phyloP scores from a whole-genome alignment of 2,329 filamentous ascomycete species.

The Epichloe uncinata region DNA sequence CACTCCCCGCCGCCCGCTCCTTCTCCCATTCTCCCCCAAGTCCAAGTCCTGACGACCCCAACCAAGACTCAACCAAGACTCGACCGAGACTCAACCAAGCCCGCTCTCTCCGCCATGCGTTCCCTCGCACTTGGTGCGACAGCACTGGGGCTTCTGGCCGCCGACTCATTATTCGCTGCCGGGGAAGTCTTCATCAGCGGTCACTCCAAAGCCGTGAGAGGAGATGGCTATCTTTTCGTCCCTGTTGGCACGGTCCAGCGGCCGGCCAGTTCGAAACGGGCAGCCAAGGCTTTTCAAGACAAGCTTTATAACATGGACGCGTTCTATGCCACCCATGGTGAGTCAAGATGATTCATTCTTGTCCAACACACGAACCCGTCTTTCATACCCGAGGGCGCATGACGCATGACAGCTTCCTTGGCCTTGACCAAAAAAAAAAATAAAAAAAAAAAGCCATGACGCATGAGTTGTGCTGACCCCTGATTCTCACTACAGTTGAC shows the following conservation, averaged over 20 bases:
- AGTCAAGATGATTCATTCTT: conserved; percentile 6
- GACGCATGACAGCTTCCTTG: too few relatives aligned
- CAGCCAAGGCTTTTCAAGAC: conserved; percentile 16
- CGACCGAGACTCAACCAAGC: background rate
- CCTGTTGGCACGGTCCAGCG: conserved; percentile 20
- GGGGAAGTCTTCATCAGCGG: background rate
- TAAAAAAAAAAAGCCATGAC: background rate
- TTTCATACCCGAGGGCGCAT: background rate
- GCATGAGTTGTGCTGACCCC: background rate
- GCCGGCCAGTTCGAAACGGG: conserved; percentile 5
- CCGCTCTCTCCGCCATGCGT: conserved; percentile 7
- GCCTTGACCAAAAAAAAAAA: background rate
- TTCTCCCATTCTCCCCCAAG: background rate
- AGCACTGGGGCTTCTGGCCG: conserved; percentile 7
- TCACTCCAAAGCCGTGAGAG: conserved; percentile 17
- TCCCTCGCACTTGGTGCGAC: conserved; percentile 4
- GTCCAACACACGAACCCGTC: background rate
- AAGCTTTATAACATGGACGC: conserved; percentile 22
- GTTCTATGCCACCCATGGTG: conserved; percentile 27
- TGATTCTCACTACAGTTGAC: conserved; percentile 19
- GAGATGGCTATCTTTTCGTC: conserved; percentile 25
- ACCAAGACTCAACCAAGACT: background rate
- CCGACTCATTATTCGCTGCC: conserved; percentile 1
- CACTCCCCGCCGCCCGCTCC: background rate
- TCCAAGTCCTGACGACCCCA: background rate